Base-by-base conservation (phyloP, 2,329 filamentous ascomycete species). In the Proliferodiscus dingleyae region DNA sequence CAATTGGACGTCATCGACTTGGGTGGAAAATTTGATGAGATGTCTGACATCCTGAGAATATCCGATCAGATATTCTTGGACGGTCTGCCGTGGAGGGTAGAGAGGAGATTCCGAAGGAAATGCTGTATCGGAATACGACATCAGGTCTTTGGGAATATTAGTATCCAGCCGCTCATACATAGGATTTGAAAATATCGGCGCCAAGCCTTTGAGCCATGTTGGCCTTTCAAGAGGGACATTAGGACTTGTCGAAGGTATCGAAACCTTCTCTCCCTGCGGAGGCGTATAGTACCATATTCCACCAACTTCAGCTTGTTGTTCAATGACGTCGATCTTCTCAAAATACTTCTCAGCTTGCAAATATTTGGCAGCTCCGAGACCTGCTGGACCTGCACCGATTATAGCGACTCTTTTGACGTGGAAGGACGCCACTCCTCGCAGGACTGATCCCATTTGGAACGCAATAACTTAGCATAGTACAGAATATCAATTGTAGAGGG, bases 141-240 rank as follows among this genome's bases (percentile, higher is more conserved):
- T 97, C 42, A 96, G 64, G 0, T 74, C 72, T 48, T 85, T 80
- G 0, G 89, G 87, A 38, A 96, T 89, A 64, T 97, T 97, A 18
- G 90, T 89, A 60, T 95, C 84, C 13, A 96, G 71, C 19, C 75
- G 69, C 38, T 89, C 80, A 64, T 96, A 96, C 67, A 95, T 79
- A 3, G 90, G 86, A 15, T 86, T 88, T n/a, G 87, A 73, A 59
- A 91, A 95, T 2, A 81, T 65, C 5, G 84, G 47, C 24, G 54
- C 54, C 53, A 52, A 43, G 13, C 55, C 51, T 37, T 61, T 58
- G 15, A 64, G 61, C 69, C 73, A 78, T 46, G 81, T 65, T 4
- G 87, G 85, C 45, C 75, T 71, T 52, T 90, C 85, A 1, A 77
- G 71, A 19, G 78, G 74, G 36, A 74, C 73, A 57, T 77, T 77